phyloP scores from a whole-genome alignment of 75 land plant genomes.

The Selaginella tamariscina region DNA sequence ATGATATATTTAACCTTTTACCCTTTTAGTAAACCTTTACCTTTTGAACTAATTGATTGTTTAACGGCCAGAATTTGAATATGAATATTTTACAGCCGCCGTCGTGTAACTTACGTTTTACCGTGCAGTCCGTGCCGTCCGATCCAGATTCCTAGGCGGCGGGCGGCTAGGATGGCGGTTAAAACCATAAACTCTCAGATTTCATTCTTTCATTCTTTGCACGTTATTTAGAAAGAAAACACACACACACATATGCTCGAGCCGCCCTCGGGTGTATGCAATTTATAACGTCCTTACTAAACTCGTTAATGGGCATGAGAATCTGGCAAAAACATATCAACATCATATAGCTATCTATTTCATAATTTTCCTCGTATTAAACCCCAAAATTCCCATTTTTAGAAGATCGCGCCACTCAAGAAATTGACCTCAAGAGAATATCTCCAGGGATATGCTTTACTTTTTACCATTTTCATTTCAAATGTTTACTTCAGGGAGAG shows the following conservation, averaged over 20 bases:
- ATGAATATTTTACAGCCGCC: too few species aligned
- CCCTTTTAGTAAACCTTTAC: too few species aligned
- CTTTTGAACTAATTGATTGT: too few species aligned
- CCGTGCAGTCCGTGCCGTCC: too few species aligned
- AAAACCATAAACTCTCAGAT: background rate
- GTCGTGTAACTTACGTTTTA: too few species aligned
- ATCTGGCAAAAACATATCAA: background rate
- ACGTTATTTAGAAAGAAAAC: too few species aligned
- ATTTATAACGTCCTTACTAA: background rate
- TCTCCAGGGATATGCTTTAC: background rate
- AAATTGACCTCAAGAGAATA: background rate
- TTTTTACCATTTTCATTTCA: background rate
- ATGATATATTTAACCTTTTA: too few species aligned
- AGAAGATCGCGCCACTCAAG: background rate
- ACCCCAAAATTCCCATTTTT: background rate
- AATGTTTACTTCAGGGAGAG: background rate
- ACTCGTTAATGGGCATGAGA: slow-evolving; percentile 1
- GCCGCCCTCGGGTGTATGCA: background rate
- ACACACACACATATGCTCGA: too few species aligned
- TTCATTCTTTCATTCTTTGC: background rate
- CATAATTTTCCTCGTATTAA: background rate
- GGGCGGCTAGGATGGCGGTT: too few species aligned
- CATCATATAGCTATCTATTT: background rate
- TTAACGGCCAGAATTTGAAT: too few species aligned
- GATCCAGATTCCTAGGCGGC: too few species aligned